phyloP scores from a whole-genome alignment of 768 basidiomycete species.

The Mycena galericulata region DNA sequence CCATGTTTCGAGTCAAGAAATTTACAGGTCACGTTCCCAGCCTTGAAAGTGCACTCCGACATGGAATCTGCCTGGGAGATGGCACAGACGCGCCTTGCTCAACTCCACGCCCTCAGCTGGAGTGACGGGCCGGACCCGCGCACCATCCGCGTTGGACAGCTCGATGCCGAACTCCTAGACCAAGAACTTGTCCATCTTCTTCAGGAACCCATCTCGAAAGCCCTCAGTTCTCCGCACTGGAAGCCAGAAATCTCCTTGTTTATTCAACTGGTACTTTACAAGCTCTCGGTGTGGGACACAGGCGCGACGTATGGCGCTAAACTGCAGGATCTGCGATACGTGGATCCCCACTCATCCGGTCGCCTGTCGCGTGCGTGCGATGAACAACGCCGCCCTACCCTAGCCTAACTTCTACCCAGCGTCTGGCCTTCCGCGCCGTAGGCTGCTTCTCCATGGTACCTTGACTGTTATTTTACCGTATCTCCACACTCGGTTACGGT shows the following conservation, averaged over 20 bases:
- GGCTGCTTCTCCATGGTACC: conserved; percentile 73
- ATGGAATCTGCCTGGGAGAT: conserved; percentile 72
- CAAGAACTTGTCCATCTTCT: conserved; percentile 86
- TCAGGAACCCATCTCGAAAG: conserved; percentile 82
- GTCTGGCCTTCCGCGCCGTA: conserved; percentile 72
- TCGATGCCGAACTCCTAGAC: conserved; percentile 93
- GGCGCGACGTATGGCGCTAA: conserved; percentile 88
- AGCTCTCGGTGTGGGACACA: conserved; percentile 83
- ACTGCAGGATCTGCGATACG: conserved; percentile 82
- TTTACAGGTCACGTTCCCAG: conserved; percentile 34
- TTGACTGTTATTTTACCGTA: conserved; percentile 86
- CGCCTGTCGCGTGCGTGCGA: conserved; percentile 51
- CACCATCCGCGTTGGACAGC: conserved; percentile 87
- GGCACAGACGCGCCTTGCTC: conserved; percentile 66
- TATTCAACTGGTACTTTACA: conserved; percentile 80
- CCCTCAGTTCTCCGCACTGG: conserved; percentile 69
- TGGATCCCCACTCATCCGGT: conserved; percentile 41
- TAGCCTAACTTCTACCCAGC: conserved; percentile 51
- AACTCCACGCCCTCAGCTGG: conserved; percentile 57
- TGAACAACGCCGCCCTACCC: conserved; percentile 20
- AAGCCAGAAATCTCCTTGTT: conserved; percentile 82
- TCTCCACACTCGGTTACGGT: conserved; percentile 77
- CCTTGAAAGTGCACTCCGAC: neutral
- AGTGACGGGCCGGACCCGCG: conserved; percentile 50
- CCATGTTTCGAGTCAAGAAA: conserved; percentile 56